Evolutionary conservation across 1,284 basidiomycete genomes (phyloP), one percentile per base, ranked within the genome.

Genomic region (Inonotus obliquus): DNA sequence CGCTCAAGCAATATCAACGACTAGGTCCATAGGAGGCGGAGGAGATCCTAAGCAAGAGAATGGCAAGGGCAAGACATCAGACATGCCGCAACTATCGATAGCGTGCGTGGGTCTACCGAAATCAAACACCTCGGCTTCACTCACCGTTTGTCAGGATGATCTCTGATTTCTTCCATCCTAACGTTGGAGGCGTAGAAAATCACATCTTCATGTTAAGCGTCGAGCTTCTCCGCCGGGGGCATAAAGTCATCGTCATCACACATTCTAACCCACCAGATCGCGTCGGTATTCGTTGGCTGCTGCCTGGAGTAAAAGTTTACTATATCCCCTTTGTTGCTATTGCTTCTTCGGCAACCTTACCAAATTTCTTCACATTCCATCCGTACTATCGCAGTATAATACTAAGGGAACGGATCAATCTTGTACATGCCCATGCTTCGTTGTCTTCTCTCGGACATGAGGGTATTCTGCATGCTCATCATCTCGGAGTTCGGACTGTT

Each of bases 121-220:
- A 27, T 6, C 17, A 32, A n/a, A 38, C 25, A 32, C n/a, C 19
- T 14, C 41, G 7, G 41, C 7, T 44, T 29, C 21, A 11, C 39
- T 49, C 25, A 52, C 17, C 4, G 17, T n/a, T 32, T 56, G 29
- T 39, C 11, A 96, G 93, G 27, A 95, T 99, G 92, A 86, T 98
- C 53, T 94, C 89, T 54, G 96, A 99, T 75, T 99, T 98, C 78
- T 99, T 98, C 77, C 89, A 93, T 71, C 96, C 96, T 0, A 84
- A 87, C 65, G 89, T 97, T 2, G 97, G 97, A 25, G 97, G 97
- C 10, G 96, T 99, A 25, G 97, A 99, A 74, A 96, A 88, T 65
- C 95, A 98, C 74, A 96, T 98, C 56, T 98, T 94, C 76, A 93
- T 92, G 84, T 81, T 98, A 41, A 86, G 89, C 65, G 86, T 89